Conservation (phyloP, 352 stramenopile genomes). For the Globisporangium okanoganense region DNA sequence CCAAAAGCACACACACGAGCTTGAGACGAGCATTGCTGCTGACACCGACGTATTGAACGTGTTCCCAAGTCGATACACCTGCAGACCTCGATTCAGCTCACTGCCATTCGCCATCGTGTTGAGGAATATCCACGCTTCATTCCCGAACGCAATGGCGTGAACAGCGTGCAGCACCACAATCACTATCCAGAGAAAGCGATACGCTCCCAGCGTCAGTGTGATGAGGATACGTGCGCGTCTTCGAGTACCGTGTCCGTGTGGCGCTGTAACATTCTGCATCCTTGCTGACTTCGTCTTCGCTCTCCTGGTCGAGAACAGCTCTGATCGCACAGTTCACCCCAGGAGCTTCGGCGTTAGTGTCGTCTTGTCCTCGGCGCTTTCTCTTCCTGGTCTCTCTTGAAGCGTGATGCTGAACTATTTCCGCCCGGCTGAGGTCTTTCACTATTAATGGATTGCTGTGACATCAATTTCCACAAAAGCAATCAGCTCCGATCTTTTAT, state of each 20-base stretch:
- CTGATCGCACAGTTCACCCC: not conserved
- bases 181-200: not conserved
- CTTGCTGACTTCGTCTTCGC: too few relatives aligned
- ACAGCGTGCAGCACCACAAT: conserved; percentile 3
- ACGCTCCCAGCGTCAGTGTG: not conserved
- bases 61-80: not conserved
- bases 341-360: not conserved
- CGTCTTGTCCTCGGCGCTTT: not conserved
- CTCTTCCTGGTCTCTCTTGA: not conserved
- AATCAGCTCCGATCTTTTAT: not conserved
- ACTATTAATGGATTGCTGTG: not conserved
- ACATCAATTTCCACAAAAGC: not conserved
- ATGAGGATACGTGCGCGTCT: not conserved
- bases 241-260: not conserved
- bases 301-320: not conserved
- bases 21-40: not conserved
- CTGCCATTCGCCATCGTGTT: not conserved
- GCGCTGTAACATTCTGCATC: not conserved
- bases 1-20: not conserved
- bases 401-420: not conserved
- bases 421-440: not conserved
- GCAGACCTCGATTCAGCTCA: not conserved
- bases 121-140: not conserved
- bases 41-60: not conserved
- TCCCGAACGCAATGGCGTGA: not conserved